These are phyloP conservation scores for Akanthomyces muscarius DNA, from an alignment of 2,329 filamentous ascomycete genomes.

Conservation along the genomic window DNA sequence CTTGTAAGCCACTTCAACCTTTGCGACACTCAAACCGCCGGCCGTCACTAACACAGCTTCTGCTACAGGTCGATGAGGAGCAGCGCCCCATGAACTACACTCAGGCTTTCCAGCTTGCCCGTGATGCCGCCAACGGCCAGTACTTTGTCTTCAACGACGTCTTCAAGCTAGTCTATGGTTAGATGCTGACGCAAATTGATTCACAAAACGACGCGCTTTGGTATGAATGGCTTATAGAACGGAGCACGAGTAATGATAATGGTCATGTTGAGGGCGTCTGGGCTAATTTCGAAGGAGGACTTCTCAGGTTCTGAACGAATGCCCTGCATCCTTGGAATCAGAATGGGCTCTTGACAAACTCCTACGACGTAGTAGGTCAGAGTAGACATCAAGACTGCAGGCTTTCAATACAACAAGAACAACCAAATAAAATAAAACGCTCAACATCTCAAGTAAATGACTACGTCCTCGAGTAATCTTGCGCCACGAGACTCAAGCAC, in stretches of 20 bases:
- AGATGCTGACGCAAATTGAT: slow-evolving; percentile 21
- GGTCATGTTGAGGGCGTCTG: not conserved
- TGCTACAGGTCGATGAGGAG: slow-evolving; percentile 73
- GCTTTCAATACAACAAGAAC: not conserved
- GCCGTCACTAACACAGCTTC: not conserved
- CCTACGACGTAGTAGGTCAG: not conserved
- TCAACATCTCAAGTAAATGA: too few species aligned
- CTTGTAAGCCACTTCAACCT: slow-evolving; percentile 54
- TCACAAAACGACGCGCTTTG: not conserved
- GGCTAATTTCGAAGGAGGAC: not conserved
- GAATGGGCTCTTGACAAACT: not conserved
- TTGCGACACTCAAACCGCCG: not conserved
- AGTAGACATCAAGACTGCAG: not conserved
- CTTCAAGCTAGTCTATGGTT: slow-evolving; percentile 81
- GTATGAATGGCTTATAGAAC: slow-evolving; percentile 11
- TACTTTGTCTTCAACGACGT: slow-evolving; percentile 93
- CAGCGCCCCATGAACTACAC: slow-evolving; percentile 85
- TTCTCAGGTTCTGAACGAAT: not conserved
- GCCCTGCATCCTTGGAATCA: not conserved
- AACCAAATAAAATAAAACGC: not conserved
- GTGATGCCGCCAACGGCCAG: slow-evolving; percentile 55
- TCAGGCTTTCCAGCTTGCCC: slow-evolving; percentile 81
- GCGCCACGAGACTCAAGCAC: too few species aligned
- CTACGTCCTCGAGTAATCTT: too few species aligned
- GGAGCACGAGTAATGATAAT: slow-evolving; percentile 3